phyloP scores from a whole-genome alignment of 495 filamentous ascomycete species.

The Xylaria castorea region DNA sequence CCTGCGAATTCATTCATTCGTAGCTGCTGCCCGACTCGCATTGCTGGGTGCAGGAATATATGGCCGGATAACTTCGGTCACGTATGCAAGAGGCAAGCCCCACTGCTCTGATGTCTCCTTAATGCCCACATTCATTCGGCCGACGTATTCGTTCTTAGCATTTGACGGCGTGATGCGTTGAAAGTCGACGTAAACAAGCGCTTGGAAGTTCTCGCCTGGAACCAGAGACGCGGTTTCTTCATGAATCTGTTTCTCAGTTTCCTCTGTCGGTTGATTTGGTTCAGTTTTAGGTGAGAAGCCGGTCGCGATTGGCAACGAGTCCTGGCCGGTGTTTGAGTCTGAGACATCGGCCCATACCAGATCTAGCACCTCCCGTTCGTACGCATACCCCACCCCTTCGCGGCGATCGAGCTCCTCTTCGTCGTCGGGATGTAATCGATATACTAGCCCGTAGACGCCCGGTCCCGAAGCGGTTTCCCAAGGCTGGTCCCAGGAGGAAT shows the following conservation, averaged over 20 bases:
- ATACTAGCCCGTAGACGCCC: constrained; percentile 51
- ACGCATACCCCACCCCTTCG: constrained; percentile 48
- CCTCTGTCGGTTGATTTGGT: neutral
- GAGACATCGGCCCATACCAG: constrained; percentile 31
- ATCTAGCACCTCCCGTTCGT: constrained; percentile 40
- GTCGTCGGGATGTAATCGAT: constrained; percentile 42
- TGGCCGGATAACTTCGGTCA: constrained; percentile 33
- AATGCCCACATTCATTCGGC: constrained; percentile 48
- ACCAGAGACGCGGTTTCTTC: neutral
- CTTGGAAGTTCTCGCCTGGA: constrained; percentile 26
- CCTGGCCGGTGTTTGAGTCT: neutral
- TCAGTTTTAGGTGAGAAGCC: neutral
- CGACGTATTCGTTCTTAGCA: constrained; percentile 45
- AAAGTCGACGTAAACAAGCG: constrained; percentile 49
- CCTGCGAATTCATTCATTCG: neutral
- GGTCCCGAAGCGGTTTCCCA: neutral
- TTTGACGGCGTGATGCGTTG: constrained; percentile 26
- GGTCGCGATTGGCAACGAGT: neutral
- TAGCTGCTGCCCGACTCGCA: neutral
- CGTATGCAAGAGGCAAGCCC: constrained; percentile 43
- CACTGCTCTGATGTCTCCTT: constrained; percentile 43
- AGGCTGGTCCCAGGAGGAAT: neutral
- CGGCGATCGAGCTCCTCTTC: constrained; percentile 42
- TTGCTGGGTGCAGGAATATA: constrained; percentile 13
- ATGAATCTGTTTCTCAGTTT: neutral